Evolutionary conservation across 805 yeast genomes (phyloP), one percentile per base, ranked within the genome.

Genomic region (Metschnikowia dekortorum): DNA sequence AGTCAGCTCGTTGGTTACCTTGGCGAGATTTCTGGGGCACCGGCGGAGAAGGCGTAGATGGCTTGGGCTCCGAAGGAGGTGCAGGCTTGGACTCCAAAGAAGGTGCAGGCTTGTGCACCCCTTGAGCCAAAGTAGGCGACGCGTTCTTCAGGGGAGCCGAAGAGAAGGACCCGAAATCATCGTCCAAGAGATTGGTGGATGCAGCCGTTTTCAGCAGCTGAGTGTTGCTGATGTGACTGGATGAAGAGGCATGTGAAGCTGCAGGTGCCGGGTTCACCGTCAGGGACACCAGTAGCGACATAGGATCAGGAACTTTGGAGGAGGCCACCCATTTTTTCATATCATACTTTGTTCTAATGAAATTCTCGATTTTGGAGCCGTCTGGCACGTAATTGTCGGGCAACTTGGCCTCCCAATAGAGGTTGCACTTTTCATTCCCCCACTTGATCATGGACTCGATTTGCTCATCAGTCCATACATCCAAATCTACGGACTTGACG

Each of bases 381-480:
- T 90, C 90, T 8, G 97, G 97, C 26, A 81, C 74, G 64, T 91
- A 85, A 9, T 71, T 74, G 13, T 70, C 74, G 2, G 95, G 90
- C 53, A 91, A 74, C 59, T 81, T 81, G 36, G 82, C 78, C 67
- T 94, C 99, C 95, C 97, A 94, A 66, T 76, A 87, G 6, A 66
- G 55, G 65, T 94, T 94, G 29, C 95, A 94, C 64, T 78, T 75
- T 39, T 71, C 77, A 63, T 92, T 92, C 1, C 96, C 96, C 95
- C 96, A 88, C 58, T 79, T 73, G 31, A 89, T 83, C 86, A 94
- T 83, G 54, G 81, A 81, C 53, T 78, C 83, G 31, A 89, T 81
- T 66, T 94, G 97, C 61, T 87, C 96, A 59, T 90, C 96, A 6
- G 94, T 87, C 99, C 99, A 92, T 1, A 95, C 86, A 65, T 92